These are phyloP conservation scores for Claviceps humidiphila DNA, from an alignment of 2,329 filamentous ascomycete genomes.

Conservation along the genomic window DNA sequence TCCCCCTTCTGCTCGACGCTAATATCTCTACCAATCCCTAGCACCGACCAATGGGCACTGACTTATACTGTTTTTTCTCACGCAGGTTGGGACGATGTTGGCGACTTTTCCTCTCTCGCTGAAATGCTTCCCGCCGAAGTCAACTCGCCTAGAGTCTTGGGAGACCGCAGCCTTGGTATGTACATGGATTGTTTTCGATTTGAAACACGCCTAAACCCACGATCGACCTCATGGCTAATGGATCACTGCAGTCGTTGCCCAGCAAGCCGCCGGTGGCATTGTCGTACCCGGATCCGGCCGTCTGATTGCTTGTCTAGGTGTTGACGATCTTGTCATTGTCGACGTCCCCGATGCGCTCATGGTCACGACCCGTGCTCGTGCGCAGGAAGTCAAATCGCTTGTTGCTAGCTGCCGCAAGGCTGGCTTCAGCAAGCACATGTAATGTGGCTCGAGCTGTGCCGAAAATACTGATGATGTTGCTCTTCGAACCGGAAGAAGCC, in stretches of 20 bases:
- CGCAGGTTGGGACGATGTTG: slow-evolving; percentile 15
- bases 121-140: slow-evolving; percentile 15
- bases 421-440: slow-evolving; percentile 12
- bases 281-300: slow-evolving; percentile 14
- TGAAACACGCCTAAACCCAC: too few species aligned
- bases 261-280: slow-evolving; percentile 14
- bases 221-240: not conserved
- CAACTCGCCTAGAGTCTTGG: slow-evolving; percentile 12
- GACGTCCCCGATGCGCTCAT: slow-evolving; percentile 15
- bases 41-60: not conserved
- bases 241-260: slow-evolving; percentile 10
- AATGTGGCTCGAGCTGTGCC: not conserved
- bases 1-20: not conserved
- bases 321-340: slow-evolving; percentile 15
- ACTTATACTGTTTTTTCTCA: not conserved
- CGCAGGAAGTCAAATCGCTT: slow-evolving; percentile 15
- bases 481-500: too few species aligned
- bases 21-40: not conserved
- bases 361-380: slow-evolving; percentile 15
- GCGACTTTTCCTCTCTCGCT: slow-evolving; percentile 15
- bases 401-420: slow-evolving; percentile 14
- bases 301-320: slow-evolving; percentile 13
- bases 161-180: slow-evolving; percentile 12
- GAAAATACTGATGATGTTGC: not conserved
- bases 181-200: not conserved